Evolutionary conservation across 805 yeast species (phyloP).

Genomic region (Sugiyamaella mastotermitis): DNA sequence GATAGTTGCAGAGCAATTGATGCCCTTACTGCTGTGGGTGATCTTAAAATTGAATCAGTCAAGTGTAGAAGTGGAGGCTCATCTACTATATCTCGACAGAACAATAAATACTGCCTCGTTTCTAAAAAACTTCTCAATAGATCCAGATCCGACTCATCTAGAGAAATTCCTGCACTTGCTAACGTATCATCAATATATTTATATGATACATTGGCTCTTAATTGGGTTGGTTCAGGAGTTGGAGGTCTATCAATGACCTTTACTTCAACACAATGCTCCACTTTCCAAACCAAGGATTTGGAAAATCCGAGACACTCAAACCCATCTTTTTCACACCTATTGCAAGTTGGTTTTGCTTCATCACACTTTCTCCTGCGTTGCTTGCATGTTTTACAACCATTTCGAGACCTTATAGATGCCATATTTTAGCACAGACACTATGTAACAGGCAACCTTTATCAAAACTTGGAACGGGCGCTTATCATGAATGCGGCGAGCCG

Average conservation of each 20-base stretch:
- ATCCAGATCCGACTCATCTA: slow-evolving; percentile 1
- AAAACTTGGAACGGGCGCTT: too few relatives aligned
- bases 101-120: slow-evolving; percentile 4
- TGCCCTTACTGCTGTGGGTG: slow-evolving; percentile 2
- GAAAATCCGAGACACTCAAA: slow-evolving; percentile 1
- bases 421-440: too few relatives aligned
- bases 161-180: slow-evolving; percentile 1
- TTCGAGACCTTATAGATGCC: slow-evolving; percentile 5
- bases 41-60: background rate
- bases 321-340: slow-evolving; percentile 5
- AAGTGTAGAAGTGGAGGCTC: background rate
- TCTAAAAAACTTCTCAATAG: slow-evolving; percentile 1
- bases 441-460: too few relatives aligned
- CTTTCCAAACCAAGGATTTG: slow-evolving; percentile 3
- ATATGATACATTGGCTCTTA: too few relatives aligned
- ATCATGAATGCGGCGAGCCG: too few relatives aligned
- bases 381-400: slow-evolving; percentile 6
- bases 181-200: background rate
- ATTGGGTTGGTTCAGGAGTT: too few relatives aligned
- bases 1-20: slow-evolving; percentile 2
- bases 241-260: too few relatives aligned
- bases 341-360: slow-evolving; percentile 4
- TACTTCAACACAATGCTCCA: too few relatives aligned
- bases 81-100: slow-evolving; percentile 3
- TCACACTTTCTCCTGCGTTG: slow-evolving; percentile 4